Evolutionary conservation across 2,329 filamentous ascomycete species (phyloP), one percentile per base, ranked within the genome.

Genomic region (Scytalidium lignicola): DNA sequence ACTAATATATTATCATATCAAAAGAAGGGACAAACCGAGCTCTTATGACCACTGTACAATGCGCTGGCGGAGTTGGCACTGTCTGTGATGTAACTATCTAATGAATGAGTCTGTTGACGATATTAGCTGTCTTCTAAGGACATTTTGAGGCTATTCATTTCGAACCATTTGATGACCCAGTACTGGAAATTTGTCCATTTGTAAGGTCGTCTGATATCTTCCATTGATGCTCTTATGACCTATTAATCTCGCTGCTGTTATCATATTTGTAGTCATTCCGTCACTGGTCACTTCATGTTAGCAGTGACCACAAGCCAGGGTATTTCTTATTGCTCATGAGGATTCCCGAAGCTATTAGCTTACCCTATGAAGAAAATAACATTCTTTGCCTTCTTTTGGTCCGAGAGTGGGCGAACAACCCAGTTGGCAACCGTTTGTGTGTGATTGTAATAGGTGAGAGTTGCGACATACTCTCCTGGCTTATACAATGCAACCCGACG

Each of bases 31-130:
- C 26, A 7, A 28, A 92, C 88, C 0, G 82, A 86, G 61, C 81
- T 86, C 76, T 93, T 93, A 73, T 93, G 88, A 28, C 89, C 89
- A 20, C 80, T 83, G 71, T 92, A 93, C 17, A 93, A 74, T 15
- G 88, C 86, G 41, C 85, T 88, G 3, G 88, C 88, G 4, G 85
- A 90, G 70, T 93, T 93, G 68, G 89, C 89, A 52, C 85, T 89
- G 67, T 93, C 88, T 32, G 88, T 93, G 64, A 93, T 92, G 74
- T 88, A 92, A 44, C 76, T 83, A 70, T 92, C 88, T 62, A 93
- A 81, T 1, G 87, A 91, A 69, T 92, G 88, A 10, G 88, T 91
- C 78, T 71, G 43, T 20, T 13, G 9, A 9, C 32, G n/a, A 21
- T 18, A 32, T 57, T 10, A 57, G 49, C 13, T 48, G 42, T 21